Percentiles rank a stretch among this genome's conserved stretches.
phyloP scores from a whole-genome alignment of 257 asterid species.

The Salvia miltiorrhiza region DNA sequence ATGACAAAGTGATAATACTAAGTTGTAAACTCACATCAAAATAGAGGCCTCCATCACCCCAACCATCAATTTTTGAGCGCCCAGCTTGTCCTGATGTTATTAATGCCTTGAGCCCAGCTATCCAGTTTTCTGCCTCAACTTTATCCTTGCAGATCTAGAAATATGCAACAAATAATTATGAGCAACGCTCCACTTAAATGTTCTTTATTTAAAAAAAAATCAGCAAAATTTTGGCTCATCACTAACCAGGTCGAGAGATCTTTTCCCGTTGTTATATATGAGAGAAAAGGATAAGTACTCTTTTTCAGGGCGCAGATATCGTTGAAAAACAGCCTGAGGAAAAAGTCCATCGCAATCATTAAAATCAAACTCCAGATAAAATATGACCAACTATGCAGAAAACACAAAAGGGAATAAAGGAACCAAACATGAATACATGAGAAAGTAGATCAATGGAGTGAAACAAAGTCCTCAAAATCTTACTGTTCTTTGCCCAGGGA shows the following conservation, averaged over 20 bases:
- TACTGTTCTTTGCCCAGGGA: slow-evolving; percentile 98
- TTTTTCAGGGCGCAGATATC: slow-evolving; percentile 82
- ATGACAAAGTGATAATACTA: slow-evolving; percentile 11
- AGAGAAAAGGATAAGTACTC: slow-evolving; percentile 92
- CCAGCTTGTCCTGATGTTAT: slow-evolving; percentile 77
- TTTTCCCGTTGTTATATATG: slow-evolving; percentile 80
- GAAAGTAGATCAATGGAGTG: slow-evolving; percentile 12
- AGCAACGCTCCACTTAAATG: background rate
- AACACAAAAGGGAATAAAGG: background rate
- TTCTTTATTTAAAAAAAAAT: background rate
- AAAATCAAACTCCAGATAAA: slow-evolving; percentile 4
- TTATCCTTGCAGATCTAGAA: slow-evolving; percentile 84
- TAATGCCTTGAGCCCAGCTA: slow-evolving; percentile 77
- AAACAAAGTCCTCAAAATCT: slow-evolving; percentile 26
- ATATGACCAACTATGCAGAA: slow-evolving; percentile 4
- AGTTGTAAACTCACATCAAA: slow-evolving; percentile 57
- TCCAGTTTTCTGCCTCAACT: slow-evolving; percentile 96
- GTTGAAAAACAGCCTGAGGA: slow-evolving; percentile 87
- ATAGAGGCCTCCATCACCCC: slow-evolving; percentile 83
- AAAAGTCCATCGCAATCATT: slow-evolving; percentile 19
- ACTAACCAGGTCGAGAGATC: slow-evolving; percentile 96
- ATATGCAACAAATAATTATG: slow-evolving; percentile 12
- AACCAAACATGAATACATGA: slow-evolving; percentile 3
- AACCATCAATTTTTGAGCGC: slow-evolving; percentile 92
- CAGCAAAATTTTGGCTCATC: slow-evolving; percentile 11